Evolutionary conservation across 306 rosid genomes (phyloP), one percentile per base, ranked within the genome.

Genomic region (Lablab purpureus): DNA sequence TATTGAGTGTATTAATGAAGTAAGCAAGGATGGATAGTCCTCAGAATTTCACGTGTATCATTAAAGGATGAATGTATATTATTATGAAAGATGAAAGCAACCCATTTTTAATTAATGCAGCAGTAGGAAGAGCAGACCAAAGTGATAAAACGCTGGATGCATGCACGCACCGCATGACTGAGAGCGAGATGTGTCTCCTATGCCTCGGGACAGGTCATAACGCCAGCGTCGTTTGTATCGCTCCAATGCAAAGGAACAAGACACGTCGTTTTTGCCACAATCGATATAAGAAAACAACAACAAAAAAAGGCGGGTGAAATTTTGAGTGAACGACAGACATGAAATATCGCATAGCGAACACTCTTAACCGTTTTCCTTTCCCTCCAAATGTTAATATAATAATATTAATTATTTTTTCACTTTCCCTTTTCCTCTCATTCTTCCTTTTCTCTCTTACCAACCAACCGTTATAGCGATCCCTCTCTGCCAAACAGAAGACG

Each of bases 401-500:
- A 7, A 0, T 27, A 47, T 5, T 36, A 2, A 22, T 30, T 36
- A 7, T 51, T 18, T 19, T n/a, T 49, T 65, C 14, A 37, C 11
- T 73, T 25, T 49, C 14, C 5, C 18, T 12, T 49, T 46, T 4
- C 0, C 22, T 58, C 40, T 32, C 6, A 0, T 21, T 58, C 10
- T 50, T 23, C 0, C 6, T 15, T 43, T 60, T 10, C 36, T 19
- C 7, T 60, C 68, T 56, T n/a, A 41, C 8, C 4, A 21, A 63
- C 9, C 43, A 52, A 52, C 32, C 75, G 66, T 12, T 40, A 25
- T 10, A 34, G 43, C 28, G 25, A 47, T 37, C 63, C 71, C 67
- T 77, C 62, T 54, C 68, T 54, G 56, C 62, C 27, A 75, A 63
- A 36, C 37, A 58, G 32, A 74, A 60, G 11, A 68, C 13, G 49